Conservation (phyloP, 2,329 filamentous ascomycete species). For the Trichoderma atroviride region DNA sequence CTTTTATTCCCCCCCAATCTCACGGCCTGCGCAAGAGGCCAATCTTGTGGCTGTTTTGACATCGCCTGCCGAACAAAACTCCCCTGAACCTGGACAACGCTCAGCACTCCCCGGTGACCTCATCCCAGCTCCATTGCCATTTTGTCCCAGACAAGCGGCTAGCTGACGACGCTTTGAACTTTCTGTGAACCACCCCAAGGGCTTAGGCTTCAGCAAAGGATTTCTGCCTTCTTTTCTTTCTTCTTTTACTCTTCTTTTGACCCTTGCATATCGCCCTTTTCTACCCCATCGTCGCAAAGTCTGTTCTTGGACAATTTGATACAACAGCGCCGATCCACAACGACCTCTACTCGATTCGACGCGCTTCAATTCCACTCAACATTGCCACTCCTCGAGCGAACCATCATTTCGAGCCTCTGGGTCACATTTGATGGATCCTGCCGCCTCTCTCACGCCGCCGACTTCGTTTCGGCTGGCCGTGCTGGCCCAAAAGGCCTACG, state of each 20-base stretch:
- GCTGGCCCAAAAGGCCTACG: conserved; percentile 44
- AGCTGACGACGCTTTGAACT: conserved; percentile 23
- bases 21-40: not conserved
- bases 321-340: not conserved
- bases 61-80: not conserved
- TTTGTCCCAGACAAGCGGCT: not conserved
- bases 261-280: not conserved
- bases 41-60: not conserved
- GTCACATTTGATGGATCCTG: conserved; percentile 42
- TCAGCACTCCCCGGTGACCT: not conserved
- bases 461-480: conserved; percentile 49
- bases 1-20: not conserved
- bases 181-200: conserved; percentile 1
- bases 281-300: not conserved
- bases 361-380: not conserved
- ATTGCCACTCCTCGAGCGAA: not conserved
- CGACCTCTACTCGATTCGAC: not conserved
- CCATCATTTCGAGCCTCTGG: not conserved
- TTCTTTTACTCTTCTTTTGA: not conserved
- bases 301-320: not conserved
- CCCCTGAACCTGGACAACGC: not conserved
- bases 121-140: not conserved
- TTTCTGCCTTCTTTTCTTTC: not conserved
- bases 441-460: conserved; percentile 45
- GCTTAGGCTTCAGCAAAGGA: not conserved